These are phyloP conservation scores for Ogataea kodamae DNA, from an alignment of 805 yeast species.

Conservation along the genomic window DNA sequence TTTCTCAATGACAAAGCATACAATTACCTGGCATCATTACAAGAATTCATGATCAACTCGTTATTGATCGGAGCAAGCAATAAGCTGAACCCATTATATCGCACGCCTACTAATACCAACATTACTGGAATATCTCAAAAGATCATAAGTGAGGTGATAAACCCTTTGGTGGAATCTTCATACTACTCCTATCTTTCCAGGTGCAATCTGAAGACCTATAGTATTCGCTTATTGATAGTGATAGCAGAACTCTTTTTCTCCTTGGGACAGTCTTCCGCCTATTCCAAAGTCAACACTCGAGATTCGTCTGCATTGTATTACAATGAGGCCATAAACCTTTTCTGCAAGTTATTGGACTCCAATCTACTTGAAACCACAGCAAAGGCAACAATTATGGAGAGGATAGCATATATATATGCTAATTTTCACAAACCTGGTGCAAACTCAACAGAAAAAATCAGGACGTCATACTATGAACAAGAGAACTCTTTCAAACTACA, in stretches of 20 bases:
- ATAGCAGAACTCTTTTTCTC: slow-evolving; percentile 64
- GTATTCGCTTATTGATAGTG: slow-evolving; percentile 62
- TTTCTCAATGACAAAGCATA: slow-evolving; percentile 75
- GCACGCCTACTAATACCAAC: slow-evolving; percentile 22
- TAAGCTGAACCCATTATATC: slow-evolving; percentile 42
- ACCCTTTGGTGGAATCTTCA: slow-evolving; percentile 65
- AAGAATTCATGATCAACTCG: slow-evolving; percentile 81
- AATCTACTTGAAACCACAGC: slow-evolving; percentile 43
- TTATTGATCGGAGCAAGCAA: slow-evolving; percentile 55
- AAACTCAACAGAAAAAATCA: slow-evolving; percentile 11
- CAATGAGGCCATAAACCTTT: slow-evolving; percentile 43
- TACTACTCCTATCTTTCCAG: slow-evolving; percentile 74
- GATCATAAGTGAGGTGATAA: slow-evolving; percentile 50
- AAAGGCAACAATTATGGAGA: slow-evolving; percentile 37
- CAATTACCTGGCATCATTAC: slow-evolving; percentile 75
- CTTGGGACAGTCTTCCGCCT: slow-evolving; percentile 35
- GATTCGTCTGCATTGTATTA: slow-evolving; percentile 38
- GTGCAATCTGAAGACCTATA: slow-evolving; percentile 63
- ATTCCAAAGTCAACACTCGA: slow-evolving; percentile 14
- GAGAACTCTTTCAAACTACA: slow-evolving; percentile 29
- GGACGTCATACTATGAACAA: slow-evolving; percentile 36
- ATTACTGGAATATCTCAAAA: slow-evolving; percentile 38
- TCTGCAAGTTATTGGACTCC: slow-evolving; percentile 42
- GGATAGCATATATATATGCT: slow-evolving; percentile 34
- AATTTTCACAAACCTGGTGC: slow-evolving; percentile 25